These are phyloP conservation scores for Xylaria palmicola DNA, from an alignment of 495 filamentous ascomycete species.

Conservation along the genomic window DNA sequence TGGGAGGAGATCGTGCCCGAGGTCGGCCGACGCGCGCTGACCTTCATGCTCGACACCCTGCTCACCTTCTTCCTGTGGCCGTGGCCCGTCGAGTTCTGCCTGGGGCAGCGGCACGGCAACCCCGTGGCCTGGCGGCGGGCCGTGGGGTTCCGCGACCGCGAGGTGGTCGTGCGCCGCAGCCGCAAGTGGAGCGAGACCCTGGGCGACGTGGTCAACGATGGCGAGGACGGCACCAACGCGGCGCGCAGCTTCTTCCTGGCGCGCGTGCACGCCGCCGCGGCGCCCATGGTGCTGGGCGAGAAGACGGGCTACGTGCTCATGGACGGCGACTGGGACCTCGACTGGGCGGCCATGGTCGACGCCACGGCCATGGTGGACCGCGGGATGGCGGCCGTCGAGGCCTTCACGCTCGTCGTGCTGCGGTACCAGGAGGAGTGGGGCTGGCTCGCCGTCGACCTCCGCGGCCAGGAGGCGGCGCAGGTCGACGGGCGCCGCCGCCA, in stretches of 20 bases:
- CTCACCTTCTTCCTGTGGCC: conserved; percentile 65
- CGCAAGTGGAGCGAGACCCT: conserved; percentile 56
- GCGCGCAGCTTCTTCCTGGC: conserved; percentile 32
- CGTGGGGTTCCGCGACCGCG: conserved; percentile 67
- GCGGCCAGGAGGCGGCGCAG: conserved; percentile 50
- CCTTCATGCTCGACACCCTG: conserved; percentile 69
- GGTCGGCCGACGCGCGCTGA: conserved; percentile 53
- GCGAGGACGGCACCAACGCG: conserved; percentile 24
- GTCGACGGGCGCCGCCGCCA: conserved; percentile 59
- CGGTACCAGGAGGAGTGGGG: conserved; percentile 61
- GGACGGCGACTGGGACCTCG: conserved; percentile 76
- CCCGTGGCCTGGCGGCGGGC: conserved; percentile 66
- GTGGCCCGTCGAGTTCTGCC: conserved; percentile 74
- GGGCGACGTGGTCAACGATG: conserved; percentile 40
- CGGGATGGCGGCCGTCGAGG: conserved; percentile 52
- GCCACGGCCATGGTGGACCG: conserved; percentile 64
- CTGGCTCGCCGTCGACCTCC: conserved; percentile 60
- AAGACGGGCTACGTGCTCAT: conserved; percentile 81
- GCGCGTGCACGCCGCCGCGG: conserved; percentile 53
- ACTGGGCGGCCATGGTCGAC: conserved; percentile 71
- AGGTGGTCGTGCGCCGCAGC: conserved; percentile 73
- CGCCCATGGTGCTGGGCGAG: conserved; percentile 55
- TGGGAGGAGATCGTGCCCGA: conserved; percentile 50
- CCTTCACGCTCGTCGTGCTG: conserved; percentile 65
- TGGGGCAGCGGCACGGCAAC: conserved; percentile 49